Evolutionary conservation across 2,329 filamentous ascomycete species (phyloP).

Genomic region (Colletotrichum euphorbiae): DNA sequence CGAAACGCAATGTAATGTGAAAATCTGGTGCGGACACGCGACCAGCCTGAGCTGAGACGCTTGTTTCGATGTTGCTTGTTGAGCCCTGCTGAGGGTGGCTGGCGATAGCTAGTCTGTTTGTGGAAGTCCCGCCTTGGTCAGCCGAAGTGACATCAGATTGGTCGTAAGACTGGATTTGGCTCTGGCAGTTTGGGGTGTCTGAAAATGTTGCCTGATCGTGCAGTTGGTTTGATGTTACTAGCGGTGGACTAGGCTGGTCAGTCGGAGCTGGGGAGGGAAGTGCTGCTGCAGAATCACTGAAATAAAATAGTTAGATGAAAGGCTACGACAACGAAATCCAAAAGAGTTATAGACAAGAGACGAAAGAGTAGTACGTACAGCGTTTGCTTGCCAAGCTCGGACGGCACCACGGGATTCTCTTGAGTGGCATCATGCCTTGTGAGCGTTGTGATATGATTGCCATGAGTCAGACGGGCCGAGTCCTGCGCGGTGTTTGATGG

Average conservation of each 20-base stretch:
- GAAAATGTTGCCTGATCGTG: slow-evolving; percentile 50
- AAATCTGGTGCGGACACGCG: background rate
- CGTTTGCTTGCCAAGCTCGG: slow-evolving; percentile 11
- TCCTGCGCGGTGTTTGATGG: slow-evolving; percentile 3
- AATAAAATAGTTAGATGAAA: slow-evolving; percentile 9
- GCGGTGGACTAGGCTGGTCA: slow-evolving; percentile 66
- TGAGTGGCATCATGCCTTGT: background rate
- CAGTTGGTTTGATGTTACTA: slow-evolving; percentile 43
- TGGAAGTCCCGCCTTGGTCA: background rate
- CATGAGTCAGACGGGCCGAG: background rate
- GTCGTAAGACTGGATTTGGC: background rate
- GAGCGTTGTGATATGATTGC: background rate
- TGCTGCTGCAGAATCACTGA: slow-evolving; percentile 47
- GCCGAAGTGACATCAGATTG: background rate
- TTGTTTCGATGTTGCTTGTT: no score
- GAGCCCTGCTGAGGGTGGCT: background rate
- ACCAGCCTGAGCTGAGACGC: background rate
- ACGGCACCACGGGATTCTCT: background rate
- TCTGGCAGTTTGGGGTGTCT: background rate
- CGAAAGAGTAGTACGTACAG: slow-evolving; percentile 12
- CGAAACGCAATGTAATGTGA: background rate
- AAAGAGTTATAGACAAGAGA: background rate
- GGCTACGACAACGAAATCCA: background rate
- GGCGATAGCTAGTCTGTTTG: background rate
- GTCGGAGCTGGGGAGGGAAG: slow-evolving; percentile 74